phyloP scores from a whole-genome alignment of 2,329 filamentous ascomycete genomes.

The Colletotrichum sp. region DNA sequence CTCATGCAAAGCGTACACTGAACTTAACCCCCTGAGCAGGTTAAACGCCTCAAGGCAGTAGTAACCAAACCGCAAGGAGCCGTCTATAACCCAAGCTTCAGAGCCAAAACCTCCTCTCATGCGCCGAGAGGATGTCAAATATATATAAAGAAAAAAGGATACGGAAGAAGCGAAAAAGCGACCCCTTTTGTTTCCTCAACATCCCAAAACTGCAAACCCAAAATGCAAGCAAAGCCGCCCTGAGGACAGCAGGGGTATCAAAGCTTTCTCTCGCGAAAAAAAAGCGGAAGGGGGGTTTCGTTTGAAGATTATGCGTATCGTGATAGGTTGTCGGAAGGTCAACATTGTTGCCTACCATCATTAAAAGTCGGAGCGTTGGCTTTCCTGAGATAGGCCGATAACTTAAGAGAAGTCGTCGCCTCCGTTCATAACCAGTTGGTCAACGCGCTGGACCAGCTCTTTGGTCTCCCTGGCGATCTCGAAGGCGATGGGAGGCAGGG shows the following conservation, averaged over 20 bases:
- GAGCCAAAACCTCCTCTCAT: not conserved
- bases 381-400: not conserved
- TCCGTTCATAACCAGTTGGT: conserved; percentile 38
- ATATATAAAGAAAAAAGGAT: not conserved
- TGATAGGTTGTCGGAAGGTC: not conserved
- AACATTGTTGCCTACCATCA: not conserved
- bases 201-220: conserved; percentile 10
- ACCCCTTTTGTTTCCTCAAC: not conserved
- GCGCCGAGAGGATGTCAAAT: not conserved
- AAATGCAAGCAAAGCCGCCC: conserved; percentile 21
- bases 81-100: not conserved
- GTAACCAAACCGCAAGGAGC: not conserved
- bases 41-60: conserved; percentile 6
- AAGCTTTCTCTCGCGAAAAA: conserved; percentile 14
- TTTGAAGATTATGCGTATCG: conserved; percentile 3
- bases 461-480: conserved; percentile 84
- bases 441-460: conserved; percentile 62
- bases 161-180: not conserved
- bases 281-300: not conserved
- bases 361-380: not conserved
- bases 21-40: not conserved
- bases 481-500: conserved; percentile 83
- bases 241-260: conserved; percentile 21
- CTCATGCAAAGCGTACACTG: conserved; percentile 14
- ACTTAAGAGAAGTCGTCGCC: conserved; percentile 50